Conservation (phyloP, 495 filamentous ascomycete genomes). For the Neurospora africana region DNA sequence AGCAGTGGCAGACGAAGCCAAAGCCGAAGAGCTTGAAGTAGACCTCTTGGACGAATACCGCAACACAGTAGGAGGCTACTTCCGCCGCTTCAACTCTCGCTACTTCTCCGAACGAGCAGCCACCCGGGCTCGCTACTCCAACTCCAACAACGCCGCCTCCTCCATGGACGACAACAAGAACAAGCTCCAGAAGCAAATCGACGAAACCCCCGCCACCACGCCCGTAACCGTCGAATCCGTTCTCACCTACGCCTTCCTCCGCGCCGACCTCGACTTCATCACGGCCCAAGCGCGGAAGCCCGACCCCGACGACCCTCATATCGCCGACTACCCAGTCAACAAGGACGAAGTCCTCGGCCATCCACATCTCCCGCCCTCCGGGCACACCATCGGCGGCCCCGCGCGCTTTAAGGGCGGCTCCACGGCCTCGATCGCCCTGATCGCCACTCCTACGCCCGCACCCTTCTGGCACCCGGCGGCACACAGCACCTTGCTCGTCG, state of each 20-base stretch:
- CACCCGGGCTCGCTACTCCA: slow-evolving; percentile 4
- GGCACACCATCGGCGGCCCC: slow-evolving; percentile 53
- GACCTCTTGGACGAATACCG: slow-evolving; percentile 68
- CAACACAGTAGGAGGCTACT: slow-evolving; percentile 84
- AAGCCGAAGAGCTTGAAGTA: slow-evolving; percentile 51
- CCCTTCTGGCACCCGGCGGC: slow-evolving; percentile 92
- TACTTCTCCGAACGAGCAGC: slow-evolving; percentile 35
- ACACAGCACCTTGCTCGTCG: slow-evolving; percentile 70
- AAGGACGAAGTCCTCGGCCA: slow-evolving; percentile 66
- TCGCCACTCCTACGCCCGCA: slow-evolving; percentile 79
- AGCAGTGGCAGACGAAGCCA: slow-evolving; percentile 24
- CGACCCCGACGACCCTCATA: slow-evolving; percentile 54
- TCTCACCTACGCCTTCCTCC: slow-evolving; percentile 82
- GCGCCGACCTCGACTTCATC: slow-evolving; percentile 87
- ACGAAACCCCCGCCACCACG: not conserved
- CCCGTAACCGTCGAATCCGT: slow-evolving; percentile 48
- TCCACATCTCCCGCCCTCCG: slow-evolving; percentile 44
- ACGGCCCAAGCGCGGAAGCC: slow-evolving; percentile 67
- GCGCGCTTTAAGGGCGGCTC: slow-evolving; percentile 82
- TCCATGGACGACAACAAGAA: slow-evolving; percentile 3
- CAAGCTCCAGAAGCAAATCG: not conserved
- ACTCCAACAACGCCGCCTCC: not conserved
- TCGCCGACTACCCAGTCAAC: slow-evolving; percentile 66
- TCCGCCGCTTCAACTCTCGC: slow-evolving; percentile 73
- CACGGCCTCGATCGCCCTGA: slow-evolving; percentile 77